Percentiles rank a stretch among this genome's conserved stretches.
Conservation (phyloP, 176 grass and related monocot genomes). For the Carex scoparia region DNA sequence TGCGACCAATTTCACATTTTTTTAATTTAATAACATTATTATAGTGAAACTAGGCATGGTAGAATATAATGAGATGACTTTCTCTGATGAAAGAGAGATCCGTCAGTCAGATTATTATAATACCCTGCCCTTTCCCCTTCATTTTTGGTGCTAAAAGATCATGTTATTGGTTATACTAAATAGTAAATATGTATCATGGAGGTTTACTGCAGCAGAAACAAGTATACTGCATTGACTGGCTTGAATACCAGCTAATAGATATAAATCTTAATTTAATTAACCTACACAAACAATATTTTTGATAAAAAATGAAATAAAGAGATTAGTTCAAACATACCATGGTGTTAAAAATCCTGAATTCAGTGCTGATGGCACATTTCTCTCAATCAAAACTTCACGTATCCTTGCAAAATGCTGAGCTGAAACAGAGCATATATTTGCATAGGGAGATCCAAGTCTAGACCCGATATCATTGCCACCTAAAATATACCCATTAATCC, state of each 20-base stretch:
- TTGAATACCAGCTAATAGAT: not conserved
- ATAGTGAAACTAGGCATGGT: not conserved
- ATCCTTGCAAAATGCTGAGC: slow-evolving; percentile 88
- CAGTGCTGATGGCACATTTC: slow-evolving; percentile 76
- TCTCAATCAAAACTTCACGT: slow-evolving; percentile 85
- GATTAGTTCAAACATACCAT: slow-evolving; percentile 49
- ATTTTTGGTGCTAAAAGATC: not conserved
- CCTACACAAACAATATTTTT: not conserved
- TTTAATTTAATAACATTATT: not conserved
- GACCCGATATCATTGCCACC: slow-evolving; percentile 53
- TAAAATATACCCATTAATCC: slow-evolving; percentile 44
- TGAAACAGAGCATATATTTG: slow-evolving; percentile 78
- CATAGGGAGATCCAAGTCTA: slow-evolving; percentile 70
- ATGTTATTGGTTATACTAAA: not conserved
- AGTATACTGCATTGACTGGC: not conserved
- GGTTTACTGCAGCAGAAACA: not conserved
- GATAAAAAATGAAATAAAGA: not conserved
- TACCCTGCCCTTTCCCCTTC: not conserved
- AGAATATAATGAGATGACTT: not conserved
- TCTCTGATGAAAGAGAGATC: not conserved
- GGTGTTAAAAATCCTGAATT: slow-evolving; percentile 93
- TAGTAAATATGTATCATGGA: not conserved
- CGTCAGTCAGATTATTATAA: not conserved
- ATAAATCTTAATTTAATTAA: not conserved
- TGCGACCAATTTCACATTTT: not conserved